Evolutionary conservation across 2,329 filamentous ascomycete species (phyloP), one percentile per base, ranked within the genome.

Genomic region (Fusarium sp.): DNA sequence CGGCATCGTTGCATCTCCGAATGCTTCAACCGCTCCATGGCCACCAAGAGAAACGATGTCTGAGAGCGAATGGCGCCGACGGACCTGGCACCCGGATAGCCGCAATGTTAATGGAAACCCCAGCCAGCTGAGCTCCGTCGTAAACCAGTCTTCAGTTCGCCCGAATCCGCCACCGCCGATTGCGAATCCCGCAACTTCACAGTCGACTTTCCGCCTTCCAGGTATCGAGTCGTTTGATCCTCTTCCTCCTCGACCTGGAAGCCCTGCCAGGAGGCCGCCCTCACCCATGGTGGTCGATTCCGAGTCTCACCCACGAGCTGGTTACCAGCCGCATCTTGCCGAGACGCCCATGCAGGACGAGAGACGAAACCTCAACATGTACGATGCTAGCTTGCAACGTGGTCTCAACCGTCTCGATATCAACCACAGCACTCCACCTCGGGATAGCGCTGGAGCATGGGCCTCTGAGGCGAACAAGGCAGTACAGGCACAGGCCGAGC

Each of bases 181-280:
- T 35, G 84, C 82, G 42, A 86, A 81, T 65, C 84, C 81, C 7
- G 80, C 81, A 40, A 90, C 83, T 81, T 86, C 82, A 79, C 91
- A 92, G 76, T 89, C 87, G 8, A 83, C 87, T 6, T 86, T 94
- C 16, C 91, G 94, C 42, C 87, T 98, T 16, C 95, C 95, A 1
- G 95, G 95, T 16, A 98, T 98, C 74, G 94, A 97, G 80, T 97
- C 94, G 18, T 98, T 98, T 77, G 94, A 96, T 78, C 92, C 94
- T 65, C 86, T 93, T 27, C 92, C 91, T 29, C 89, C 89, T 67
- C 89, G 89, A 22, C 88, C 91, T 1, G 81, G 86, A 14, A 90
- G 93, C 1, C 91, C 92, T 9, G 89, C 90, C 1, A 88, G 90
- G 58, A 90, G 92, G 56, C 88, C 89, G 63, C 87, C 90, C 3